phyloP scores from a whole-genome alignment of 805 yeast species.

The Saturnispora halmiae region DNA sequence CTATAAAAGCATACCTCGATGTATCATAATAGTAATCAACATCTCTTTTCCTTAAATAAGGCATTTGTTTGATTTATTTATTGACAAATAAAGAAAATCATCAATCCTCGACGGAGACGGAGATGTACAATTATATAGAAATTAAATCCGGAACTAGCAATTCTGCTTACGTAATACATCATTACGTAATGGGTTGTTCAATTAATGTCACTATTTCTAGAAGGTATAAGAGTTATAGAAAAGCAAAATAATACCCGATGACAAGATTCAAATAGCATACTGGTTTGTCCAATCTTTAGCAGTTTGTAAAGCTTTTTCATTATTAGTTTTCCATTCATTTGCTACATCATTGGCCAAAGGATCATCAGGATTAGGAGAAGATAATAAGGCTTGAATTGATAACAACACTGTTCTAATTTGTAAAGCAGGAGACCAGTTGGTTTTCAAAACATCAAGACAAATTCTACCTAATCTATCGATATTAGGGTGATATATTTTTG shows the following conservation, averaged over 20 bases:
- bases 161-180: no score
- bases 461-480: constrained; percentile 93
- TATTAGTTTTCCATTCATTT: constrained; percentile 88
- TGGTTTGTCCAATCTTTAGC: constrained; percentile 69
- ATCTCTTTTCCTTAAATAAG: neutral
- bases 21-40: constrained; percentile 3
- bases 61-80: neutral
- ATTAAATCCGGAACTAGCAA: no score
- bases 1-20: constrained; percentile 61
- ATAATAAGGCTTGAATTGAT: constrained; percentile 86
- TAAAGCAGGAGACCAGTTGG: constrained; percentile 97
- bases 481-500: constrained; percentile 93
- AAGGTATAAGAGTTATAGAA: neutral
- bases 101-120: no score
- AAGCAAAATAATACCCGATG: constrained; percentile 29
- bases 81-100: no score
- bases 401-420: constrained; percentile 88
- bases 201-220: no score
- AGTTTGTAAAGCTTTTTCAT: constrained; percentile 65
- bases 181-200: no score
- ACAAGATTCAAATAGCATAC: constrained; percentile 36
- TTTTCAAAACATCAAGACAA: constrained; percentile 93
- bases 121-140: no score
- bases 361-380: constrained; percentile 97
- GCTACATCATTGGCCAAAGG: constrained; percentile 98